Conservation (phyloP, 2,329 filamentous ascomycete species). For the Cryphonectria naterciae region DNA sequence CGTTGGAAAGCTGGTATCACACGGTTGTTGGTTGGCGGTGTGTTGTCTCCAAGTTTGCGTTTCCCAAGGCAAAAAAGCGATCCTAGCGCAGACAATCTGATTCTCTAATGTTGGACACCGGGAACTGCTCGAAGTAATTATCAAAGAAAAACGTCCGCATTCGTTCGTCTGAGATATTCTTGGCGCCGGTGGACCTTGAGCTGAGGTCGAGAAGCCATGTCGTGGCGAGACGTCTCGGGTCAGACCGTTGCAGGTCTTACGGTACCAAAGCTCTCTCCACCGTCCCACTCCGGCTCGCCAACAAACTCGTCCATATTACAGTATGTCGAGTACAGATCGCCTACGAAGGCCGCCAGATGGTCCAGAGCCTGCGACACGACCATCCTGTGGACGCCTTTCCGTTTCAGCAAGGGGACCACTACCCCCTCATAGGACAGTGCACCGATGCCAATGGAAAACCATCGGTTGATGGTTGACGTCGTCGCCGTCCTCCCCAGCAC, state of each 20-base stretch:
- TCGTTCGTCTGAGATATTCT: background rate
- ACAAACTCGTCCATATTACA: conserved; percentile 1
- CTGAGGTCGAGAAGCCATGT: background rate
- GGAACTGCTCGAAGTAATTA: background rate
- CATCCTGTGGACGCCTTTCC: conserved; percentile 4
- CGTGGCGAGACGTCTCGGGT: conserved; percentile 1
- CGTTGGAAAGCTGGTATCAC: background rate
- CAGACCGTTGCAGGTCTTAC: conserved; percentile 23
- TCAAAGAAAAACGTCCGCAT: background rate
- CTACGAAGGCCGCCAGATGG: conserved; percentile 11
- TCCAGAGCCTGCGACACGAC: background rate
- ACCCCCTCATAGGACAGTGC: background rate
- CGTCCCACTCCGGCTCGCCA: conserved; percentile 18
- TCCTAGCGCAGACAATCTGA: background rate
- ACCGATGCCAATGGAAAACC: conserved; percentile 9
- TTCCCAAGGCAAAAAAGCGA: background rate
- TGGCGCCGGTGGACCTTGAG: background rate
- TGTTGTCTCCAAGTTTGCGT: conserved; percentile 15
- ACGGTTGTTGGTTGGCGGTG: background rate
- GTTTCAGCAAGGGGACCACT: background rate
- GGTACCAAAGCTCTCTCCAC: conserved; percentile 10
- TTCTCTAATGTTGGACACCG: background rate
- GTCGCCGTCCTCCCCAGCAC: no score
- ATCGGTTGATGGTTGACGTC: background rate
- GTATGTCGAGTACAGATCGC: conserved; percentile 13